phyloP scores from a whole-genome alignment of 2,329 filamentous ascomycete species.

The Drechslera avenae region DNA sequence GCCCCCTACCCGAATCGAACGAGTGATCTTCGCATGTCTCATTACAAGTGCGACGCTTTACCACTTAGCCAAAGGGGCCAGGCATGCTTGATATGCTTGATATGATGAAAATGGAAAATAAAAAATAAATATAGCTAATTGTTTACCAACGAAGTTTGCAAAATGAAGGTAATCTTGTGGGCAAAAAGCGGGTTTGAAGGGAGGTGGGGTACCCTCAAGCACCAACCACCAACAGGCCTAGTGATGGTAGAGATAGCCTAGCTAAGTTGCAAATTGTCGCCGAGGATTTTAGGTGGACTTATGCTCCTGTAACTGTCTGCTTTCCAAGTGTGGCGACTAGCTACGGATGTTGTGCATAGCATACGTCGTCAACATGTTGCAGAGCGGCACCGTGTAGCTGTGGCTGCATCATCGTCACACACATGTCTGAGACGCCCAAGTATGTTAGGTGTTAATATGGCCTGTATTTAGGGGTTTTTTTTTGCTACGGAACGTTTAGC shows the following conservation, averaged over 20 bases:
- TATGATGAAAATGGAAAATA: no score
- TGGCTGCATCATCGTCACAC: background rate
- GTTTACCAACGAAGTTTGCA: background rate
- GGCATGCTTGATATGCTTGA: background rate
- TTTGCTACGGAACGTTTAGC: no score
- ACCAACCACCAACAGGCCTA: background rate
- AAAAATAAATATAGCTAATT: no score
- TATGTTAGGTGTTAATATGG: background rate
- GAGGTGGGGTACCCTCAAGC: background rate
- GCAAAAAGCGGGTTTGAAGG: background rate
- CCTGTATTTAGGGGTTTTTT: background rate
- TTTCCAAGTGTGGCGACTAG: background rate
- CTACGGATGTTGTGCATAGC: background rate
- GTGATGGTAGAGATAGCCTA: background rate
- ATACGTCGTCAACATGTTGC: background rate
- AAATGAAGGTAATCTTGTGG: background rate
- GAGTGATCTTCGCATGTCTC: conserved; percentile 15
- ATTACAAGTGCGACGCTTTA: conserved; percentile 23
- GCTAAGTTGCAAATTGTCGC: background rate
- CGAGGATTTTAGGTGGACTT: background rate
- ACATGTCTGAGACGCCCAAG: background rate
- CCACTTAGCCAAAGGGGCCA: conserved; percentile 14
- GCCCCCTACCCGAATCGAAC: conserved; percentile 16
- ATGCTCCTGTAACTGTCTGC: background rate
- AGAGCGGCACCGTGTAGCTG: background rate